Base-by-base conservation (phyloP, 495 filamentous ascomycete species). In the Neurospora sp. region DNA sequence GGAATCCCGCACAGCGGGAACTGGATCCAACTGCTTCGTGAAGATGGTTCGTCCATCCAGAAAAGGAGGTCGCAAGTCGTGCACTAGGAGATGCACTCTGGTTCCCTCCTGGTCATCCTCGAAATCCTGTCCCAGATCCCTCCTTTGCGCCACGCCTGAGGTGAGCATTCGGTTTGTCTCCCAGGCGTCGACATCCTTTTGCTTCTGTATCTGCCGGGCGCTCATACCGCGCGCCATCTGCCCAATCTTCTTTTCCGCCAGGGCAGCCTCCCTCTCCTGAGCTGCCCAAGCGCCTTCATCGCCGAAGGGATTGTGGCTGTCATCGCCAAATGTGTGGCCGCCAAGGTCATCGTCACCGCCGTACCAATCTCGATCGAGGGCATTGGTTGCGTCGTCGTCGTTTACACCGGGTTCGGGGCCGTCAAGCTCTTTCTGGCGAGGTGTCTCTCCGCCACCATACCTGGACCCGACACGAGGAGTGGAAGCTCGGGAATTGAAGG, bases 151-250 rank as follows among this genome's bases (percentile, higher is more conserved):
- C 68, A 98, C 95, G 70, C 94, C 95, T 14, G 94, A 97, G 0
- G 94, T 96, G 59, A 98, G 89, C 96, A 99, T 98, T 44, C 96
- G 93, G 82, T 99, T 98, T 18, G 94, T 94, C 80, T 99, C 96
- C 96, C 96, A 99, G 38, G 93, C 94, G 85, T 99, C 96, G 35
- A 92, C 91, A 79, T 98, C 96, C 79, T 94, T 94, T 82, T 97
- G 93, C 81, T 91, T 94, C 79, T 96, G 93, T 18, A 90, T 81
- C 65, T 91, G 89, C 61, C 90, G 85, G n/a, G 89, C 89, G 80
- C 86, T 93, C 79, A 92, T 87, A 10, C 78, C 79, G 2, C 75
- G 74, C 16, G 48, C 89, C 81, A 84, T 79, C 77, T 88, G 92
- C 35, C 85, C 88, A 35, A 88, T 85, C 82, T 94, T 93, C 84